A percentile compares a stretch with the other conserved stretches of the same genome.
These are phyloP conservation scores for Phytophthora foliorum DNA, from an alignment of 352 stramenopile genomes.

Conservation along the genomic window DNA sequence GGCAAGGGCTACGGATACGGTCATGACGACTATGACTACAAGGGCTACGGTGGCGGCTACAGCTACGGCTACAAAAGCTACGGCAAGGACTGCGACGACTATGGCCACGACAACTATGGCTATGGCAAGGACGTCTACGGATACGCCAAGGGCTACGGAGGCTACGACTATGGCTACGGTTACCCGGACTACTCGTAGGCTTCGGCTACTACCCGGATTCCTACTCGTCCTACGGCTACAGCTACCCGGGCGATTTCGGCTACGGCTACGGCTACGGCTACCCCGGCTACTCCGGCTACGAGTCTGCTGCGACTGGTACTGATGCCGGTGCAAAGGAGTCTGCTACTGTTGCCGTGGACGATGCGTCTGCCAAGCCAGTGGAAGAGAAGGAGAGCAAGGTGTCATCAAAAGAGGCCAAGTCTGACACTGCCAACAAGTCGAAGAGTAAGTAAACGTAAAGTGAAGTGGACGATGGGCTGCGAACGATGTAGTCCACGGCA, in stretches of 20 bases:
- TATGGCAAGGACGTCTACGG: not conserved
- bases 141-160: conserved; percentile 1
- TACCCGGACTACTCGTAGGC: conserved; percentile 13
- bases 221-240: conserved; percentile 9
- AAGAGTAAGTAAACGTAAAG: conserved; percentile 5
- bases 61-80: too few species aligned
- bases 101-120: not conserved
- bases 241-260: too few species aligned
- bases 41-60: too few species aligned
- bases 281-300: conserved; percentile 5
- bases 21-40: too few species aligned
- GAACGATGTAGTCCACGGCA: not conserved
- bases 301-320: conserved; percentile 1
- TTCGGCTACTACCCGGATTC: conserved; percentile 16
- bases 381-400: conserved; percentile 1
- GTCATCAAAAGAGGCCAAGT: conserved; percentile 9
- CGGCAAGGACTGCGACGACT: not conserved
- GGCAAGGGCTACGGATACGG: too few species aligned
- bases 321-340: conserved; percentile 4
- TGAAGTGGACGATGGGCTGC: not conserved
- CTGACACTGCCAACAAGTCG: conserved; percentile 5
- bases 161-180: conserved; percentile 3
- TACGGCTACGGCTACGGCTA: conserved; percentile 4
- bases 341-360: not conserved
- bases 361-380: not conserved